Conservation (phyloP, 805 yeast species). For the Lachancea mirantina region DNA sequence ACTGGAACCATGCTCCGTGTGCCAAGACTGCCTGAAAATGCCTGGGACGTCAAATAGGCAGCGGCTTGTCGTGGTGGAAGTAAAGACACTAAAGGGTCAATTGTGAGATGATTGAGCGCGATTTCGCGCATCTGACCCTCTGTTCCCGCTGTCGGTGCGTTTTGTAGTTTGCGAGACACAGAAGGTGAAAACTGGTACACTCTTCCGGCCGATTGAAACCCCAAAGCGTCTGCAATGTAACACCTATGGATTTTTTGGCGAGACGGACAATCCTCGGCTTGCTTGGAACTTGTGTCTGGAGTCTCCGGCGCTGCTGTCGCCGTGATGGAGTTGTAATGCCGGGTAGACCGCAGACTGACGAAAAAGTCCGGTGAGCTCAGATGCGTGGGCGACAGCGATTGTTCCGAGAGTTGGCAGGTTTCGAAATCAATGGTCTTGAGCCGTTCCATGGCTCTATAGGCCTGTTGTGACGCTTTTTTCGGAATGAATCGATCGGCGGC, state of each 20-base stretch:
- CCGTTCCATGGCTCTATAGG: conserved; percentile 21
- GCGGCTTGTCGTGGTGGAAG: conserved; percentile 18
- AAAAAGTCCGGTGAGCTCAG: conserved; percentile 29
- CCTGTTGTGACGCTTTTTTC: conserved; percentile 24
- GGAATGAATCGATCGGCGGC: conserved; percentile 37
- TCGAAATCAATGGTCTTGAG: conserved; percentile 14
- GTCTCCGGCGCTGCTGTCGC: conserved; percentile 5
- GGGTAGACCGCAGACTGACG: conserved; percentile 18
- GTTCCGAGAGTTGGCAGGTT: conserved; percentile 11
- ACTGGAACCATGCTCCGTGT: conserved; percentile 9
- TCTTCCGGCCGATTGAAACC: conserved; percentile 35
- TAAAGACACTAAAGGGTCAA: conserved; percentile 18
- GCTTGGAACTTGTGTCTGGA: conserved; percentile 1
- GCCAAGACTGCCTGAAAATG: conserved; percentile 9
- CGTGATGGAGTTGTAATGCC: conserved; percentile 21
- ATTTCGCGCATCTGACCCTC: too few relatives aligned
- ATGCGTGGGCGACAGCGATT: conserved; percentile 23
- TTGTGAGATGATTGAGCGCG: conserved; percentile 2
- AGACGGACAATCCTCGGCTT: conserved; percentile 7
- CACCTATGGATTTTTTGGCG: conserved; percentile 27
- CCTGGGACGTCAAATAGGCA: conserved; percentile 12
- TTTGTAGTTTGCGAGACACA: conserved; percentile 1
- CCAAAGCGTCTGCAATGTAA: conserved; percentile 45
- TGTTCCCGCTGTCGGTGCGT: conserved; percentile 5
- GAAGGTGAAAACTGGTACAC: conserved; percentile 34